Base-by-base conservation (phyloP, 2,329 filamentous ascomycete species). In the Trichothecium roseum region DNA sequence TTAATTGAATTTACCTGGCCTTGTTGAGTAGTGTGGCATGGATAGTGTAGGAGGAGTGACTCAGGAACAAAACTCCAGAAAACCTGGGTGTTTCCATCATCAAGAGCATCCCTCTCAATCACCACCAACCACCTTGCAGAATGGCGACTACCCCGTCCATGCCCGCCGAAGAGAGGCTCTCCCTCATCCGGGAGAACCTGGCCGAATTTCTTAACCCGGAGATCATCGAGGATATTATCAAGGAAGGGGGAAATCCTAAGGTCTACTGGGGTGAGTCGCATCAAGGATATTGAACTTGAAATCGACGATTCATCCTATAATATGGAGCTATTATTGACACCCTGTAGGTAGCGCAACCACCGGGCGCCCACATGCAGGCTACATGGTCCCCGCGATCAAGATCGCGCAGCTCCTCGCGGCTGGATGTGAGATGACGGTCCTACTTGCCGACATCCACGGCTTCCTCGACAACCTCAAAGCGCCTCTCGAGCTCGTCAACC, bases 321-420 rank as follows among this genome's bases (percentile, higher is more conserved):
- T 24, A 24, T 24, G 20, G 20, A 6, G 24, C 20, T 34, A 15
- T 27, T 14, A 33, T 30, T 4, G 12, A 9, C 12, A 39, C 35
- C 39, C 16, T 44, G 28, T 14, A 74, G 74, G 82, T 29, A 89
- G 82, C 28, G 84, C 84, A 14, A 86, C 85, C 13, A 93, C 86
- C 1, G 86, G 86, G n/a, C 72, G 80, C 40, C 87, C 87, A 37
- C 88, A 95, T 59, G 84, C 78, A 55, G 88, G 85, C 47, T 94
- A 94, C 69, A 84, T 94, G 42, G 82, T 91, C 8, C 81, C 87
- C 5, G 81, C 83, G 48, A 75, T 94, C 53, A 95, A 95, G 62
- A 82, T 95, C 42, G 87, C 86, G 28, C 81, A 95, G 56, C 78
- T 94, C 51, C 75, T 95, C 24, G 72, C 76, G 26, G 87, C 89